Percentiles rank a stretch among this genome's conserved stretches.
Evolutionary conservation across 2,329 filamentous ascomycete genomes (phyloP).

Genomic region (Seiridium unicorne): DNA sequence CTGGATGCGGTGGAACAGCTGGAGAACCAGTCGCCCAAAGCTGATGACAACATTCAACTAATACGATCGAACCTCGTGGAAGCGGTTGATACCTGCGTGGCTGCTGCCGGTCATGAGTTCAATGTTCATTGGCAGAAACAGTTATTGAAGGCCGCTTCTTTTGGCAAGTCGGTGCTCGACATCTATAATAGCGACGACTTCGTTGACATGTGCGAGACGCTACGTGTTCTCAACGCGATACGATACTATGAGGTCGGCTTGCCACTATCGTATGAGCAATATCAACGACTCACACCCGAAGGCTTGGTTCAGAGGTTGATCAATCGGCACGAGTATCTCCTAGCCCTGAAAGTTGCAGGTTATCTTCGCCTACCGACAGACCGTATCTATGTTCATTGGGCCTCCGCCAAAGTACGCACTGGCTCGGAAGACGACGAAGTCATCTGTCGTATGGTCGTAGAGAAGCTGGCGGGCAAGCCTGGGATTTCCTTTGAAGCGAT

Average conservation of each 20-base stretch:
- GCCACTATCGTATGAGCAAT: constrained; percentile 91
- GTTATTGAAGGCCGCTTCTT: constrained; percentile 92
- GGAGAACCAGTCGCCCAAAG: constrained; percentile 91
- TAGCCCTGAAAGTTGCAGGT: constrained; percentile 84
- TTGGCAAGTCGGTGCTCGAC: constrained; percentile 95
- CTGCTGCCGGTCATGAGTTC: constrained; percentile 90
- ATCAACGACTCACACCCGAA: constrained; percentile 85
- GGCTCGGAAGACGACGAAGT: constrained; percentile 84
- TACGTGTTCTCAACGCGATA: constrained; percentile 89
- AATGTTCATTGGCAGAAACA: constrained; percentile 91
- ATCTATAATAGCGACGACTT: constrained; percentile 98
- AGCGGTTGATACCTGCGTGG: constrained; percentile 90
- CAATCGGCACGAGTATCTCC: constrained; percentile 85
- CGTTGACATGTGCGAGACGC: constrained; percentile 94
- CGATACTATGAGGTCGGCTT: constrained; percentile 89
- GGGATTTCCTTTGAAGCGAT: constrained; percentile 97
- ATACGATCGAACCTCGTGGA: constrained; percentile 86
- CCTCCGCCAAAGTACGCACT: constrained; percentile 85
- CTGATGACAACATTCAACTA: constrained; percentile 94
- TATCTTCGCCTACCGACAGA: constrained; percentile 85
- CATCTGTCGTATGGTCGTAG: constrained; percentile 82
- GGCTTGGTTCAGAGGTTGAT: constrained; percentile 82
- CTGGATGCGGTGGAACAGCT: constrained; percentile 89
- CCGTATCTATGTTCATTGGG: constrained; percentile 95
- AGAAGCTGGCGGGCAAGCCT: constrained; percentile 80